Evolutionary conservation across 179 eudicot species (phyloP).

Genomic region (Monotropa hypopitys): DNA sequence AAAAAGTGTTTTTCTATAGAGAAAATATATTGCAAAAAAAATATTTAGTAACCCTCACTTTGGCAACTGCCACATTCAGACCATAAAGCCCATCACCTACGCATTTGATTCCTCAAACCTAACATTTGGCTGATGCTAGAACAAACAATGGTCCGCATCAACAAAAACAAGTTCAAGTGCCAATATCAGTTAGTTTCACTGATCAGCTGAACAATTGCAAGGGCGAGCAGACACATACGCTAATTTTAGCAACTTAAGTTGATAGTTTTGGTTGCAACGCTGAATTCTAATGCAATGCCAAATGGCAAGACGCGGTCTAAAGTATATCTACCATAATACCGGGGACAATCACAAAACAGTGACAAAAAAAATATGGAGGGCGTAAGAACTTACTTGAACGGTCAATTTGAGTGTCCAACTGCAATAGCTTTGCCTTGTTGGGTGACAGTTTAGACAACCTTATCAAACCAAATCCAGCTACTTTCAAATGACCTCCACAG

Average conservation of each 20-base stretch:
- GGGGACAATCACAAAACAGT: neutral
- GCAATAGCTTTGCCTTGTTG: slow-evolving; percentile 54
- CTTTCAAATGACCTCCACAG: slow-evolving; percentile 72
- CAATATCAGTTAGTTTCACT: slow-evolving; percentile 2
- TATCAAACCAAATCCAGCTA: slow-evolving; percentile 81
- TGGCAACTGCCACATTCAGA: neutral
- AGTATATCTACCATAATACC: neutral
- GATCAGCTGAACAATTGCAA: neutral
- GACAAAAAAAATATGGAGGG: neutral
- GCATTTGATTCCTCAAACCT: neutral
- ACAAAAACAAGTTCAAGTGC: neutral
- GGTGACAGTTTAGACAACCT: slow-evolving; percentile 59
- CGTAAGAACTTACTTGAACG: slow-evolving; percentile 44
- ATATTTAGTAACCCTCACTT: neutral
- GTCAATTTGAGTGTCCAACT: slow-evolving; percentile 38
- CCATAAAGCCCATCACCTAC: neutral
- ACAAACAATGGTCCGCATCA: neutral
- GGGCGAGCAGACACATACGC: neutral
- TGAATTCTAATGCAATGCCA: neutral
- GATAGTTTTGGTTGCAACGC: neutral
- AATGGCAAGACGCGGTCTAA: neutral
- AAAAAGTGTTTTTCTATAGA: neutral
- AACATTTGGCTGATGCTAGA: neutral
- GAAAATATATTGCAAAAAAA: neutral
- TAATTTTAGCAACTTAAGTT: neutral